Conservation (phyloP, 2,329 filamentous ascomycete genomes). For the Diaporthe sp. region DNA sequence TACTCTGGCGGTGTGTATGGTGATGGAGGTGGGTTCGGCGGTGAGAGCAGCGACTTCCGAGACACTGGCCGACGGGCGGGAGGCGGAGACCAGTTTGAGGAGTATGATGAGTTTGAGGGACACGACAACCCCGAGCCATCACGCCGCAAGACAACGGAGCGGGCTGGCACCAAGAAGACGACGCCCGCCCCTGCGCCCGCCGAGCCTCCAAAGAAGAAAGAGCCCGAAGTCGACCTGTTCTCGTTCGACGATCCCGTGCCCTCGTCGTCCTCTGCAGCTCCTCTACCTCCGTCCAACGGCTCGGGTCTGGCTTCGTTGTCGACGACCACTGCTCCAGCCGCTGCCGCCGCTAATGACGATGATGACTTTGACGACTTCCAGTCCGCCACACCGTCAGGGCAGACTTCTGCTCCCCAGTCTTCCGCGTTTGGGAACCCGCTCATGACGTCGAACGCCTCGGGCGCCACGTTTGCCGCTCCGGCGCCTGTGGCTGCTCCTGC, state of each 20-base stretch:
- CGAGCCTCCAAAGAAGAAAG: conserved; percentile 82
- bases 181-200: conserved; percentile 49
- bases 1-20: conserved; percentile 85
- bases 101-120: conserved; percentile 97
- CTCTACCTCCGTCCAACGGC: conserved; percentile 60
- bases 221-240: conserved; percentile 92
- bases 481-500: conserved; percentile 87
- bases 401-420: conserved; percentile 58
- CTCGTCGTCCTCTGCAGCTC: conserved; percentile 58
- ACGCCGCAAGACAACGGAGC: conserved; percentile 41
- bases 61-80: conserved; percentile 66
- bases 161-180: conserved; percentile 70
- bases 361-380: conserved; percentile 99
- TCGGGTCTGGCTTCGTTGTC: conserved; percentile 62
- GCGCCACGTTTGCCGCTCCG: conserved; percentile 81
- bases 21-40: conserved; percentile 95
- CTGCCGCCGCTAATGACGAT: conserved; percentile 72
- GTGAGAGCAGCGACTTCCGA: conserved; percentile 78
- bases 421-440: conserved; percentile 56
- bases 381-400: conserved; percentile 77
- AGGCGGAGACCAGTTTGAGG: conserved; percentile 81
- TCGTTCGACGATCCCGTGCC: conserved; percentile 85
- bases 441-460: conserved; percentile 65
- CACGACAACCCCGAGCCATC: conserved; percentile 63
- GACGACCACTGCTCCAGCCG: conserved; percentile 41